phyloP scores from a whole-genome alignment of 1,139 yeast species.

The Blastobotrys indianensis region DNA sequence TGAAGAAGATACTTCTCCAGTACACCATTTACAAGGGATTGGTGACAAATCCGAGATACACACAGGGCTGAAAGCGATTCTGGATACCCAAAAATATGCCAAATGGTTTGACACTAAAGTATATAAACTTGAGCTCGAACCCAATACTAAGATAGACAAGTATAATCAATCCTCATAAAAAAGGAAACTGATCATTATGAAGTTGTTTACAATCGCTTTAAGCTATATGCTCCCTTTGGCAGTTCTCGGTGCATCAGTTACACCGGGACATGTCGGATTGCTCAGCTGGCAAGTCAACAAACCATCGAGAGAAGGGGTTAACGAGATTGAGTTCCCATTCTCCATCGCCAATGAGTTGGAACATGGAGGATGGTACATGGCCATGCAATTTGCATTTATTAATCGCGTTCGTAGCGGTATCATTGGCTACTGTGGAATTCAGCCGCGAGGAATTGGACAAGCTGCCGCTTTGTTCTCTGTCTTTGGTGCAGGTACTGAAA shows the following conservation, averaged over 20 bases:
- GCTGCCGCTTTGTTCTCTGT: conserved; percentile 1
- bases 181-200: too few species aligned
- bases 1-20: too few species aligned
- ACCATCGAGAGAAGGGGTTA: not conserved
- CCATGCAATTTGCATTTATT: conserved; percentile 2
- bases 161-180: too few species aligned
- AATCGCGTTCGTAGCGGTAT: not conserved
- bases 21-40: too few species aligned
- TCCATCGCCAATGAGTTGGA: not conserved
- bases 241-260: not conserved
- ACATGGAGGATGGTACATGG: not conserved
- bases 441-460: not conserved
- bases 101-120: too few species aligned
- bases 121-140: too few species aligned
- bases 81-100: too few species aligned
- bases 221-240: too few species aligned
- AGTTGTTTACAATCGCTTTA: too few species aligned
- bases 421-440: conserved; percentile 2
- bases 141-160: too few species aligned
- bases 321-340: conserved; percentile 4
- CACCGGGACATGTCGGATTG: not conserved
- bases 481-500: not conserved
- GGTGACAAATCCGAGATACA: too few species aligned
- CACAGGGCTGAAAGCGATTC: too few species aligned
- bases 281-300: not conserved